Evolutionary conservation across 257 asterid genomes (phyloP), one percentile per base, ranked within the genome.

Genomic region (Dorcoceras hygrometricum): DNA sequence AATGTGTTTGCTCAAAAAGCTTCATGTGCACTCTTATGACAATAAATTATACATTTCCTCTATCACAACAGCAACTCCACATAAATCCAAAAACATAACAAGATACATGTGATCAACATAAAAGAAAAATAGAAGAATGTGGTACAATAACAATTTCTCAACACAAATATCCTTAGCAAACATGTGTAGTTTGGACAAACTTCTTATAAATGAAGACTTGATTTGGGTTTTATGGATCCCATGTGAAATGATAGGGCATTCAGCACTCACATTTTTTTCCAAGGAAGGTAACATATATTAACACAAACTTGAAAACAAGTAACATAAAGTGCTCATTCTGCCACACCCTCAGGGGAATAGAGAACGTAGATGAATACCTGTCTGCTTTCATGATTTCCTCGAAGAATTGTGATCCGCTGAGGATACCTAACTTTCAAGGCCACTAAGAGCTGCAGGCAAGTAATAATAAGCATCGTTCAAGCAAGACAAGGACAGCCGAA

Each of bases 361-460:
- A 29, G 27, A 20, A 61, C 34, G 10, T 65, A 50, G 36, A 34
- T 46, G 19, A 23, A 20, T 71, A 86, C 93, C 89, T 83, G 93
- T 70, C 89, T 79, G 43, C 93, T 86, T 72, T 86, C 93, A 78
- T 86, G 93, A 82, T 86, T 86, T 73, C 90, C 94, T 63, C 94
- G 75, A 62, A 86, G 94, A 77, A 86, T 86, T 16, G 94, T 84
- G 69, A 86, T 79, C 51, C 94, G 87, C 34, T 86, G 88, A 32
- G 90, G 83, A 84, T 86, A 78, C 14, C 89, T 89, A 73, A 86
- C 89, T 86, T 86, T 86, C 73, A 86, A 69, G 61, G 89, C 76
- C 68, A 86, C 87, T 73, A 86, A 72, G 69, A 85, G 91, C 91
- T 85, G 85, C 73, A 66, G 54, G 46, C 20, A 58, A 71, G 55